Base-by-base conservation (phyloP, 2,329 filamentous ascomycete species). In the Phialophora macrospora region DNA sequence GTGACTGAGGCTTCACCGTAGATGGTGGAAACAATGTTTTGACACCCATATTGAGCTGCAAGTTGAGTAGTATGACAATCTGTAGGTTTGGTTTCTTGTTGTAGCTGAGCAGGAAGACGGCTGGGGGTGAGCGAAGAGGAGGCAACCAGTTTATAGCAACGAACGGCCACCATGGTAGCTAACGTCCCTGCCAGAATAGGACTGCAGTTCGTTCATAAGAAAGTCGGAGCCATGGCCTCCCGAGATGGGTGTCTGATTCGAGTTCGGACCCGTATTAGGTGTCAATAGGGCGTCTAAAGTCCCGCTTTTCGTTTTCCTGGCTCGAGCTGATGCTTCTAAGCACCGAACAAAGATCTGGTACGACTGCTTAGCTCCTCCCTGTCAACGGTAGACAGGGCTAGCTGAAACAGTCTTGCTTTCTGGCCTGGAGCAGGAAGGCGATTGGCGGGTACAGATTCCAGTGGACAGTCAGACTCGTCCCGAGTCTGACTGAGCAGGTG, bases 1-100 rank as follows among this genome's bases (percentile, higher is more conserved):
- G 62, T 14, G 54, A 64, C 49, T 44, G 41, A 6, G 62, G 62
- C 55, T 55, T 64, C 32, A 58, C 34, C 17, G 34, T 41, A 20
- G 62, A 64, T 30, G 62, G 41, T 28, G 62, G 62, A 48, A 64
- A 64, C 46, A 64, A 26, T 30, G 62, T 64, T 17, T 54, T 58
- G 62, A 64, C 30, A 22, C 30, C 55, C 62, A 64, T 64, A 8
- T 30, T 63, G 46, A 20, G 20, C 51, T 44, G 56, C 9, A 30
- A 5, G 9, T 17, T 11, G 38, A 46, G 17, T 11, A 48, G 12
- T 22, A 14, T 51, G 48, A 26, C 12, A 34, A 24, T 55, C 24
- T 55, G 12, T n/a, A 34, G 24, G 17, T 32, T 51, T 24, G 9
- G 52, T 55, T 20, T 34, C 28, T 20, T n/a, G 26, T 32, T 14